These are phyloP conservation scores for Stachybotrys chartarum DNA, from an alignment of 2,329 filamentous ascomycete species.

Conservation along the genomic window DNA sequence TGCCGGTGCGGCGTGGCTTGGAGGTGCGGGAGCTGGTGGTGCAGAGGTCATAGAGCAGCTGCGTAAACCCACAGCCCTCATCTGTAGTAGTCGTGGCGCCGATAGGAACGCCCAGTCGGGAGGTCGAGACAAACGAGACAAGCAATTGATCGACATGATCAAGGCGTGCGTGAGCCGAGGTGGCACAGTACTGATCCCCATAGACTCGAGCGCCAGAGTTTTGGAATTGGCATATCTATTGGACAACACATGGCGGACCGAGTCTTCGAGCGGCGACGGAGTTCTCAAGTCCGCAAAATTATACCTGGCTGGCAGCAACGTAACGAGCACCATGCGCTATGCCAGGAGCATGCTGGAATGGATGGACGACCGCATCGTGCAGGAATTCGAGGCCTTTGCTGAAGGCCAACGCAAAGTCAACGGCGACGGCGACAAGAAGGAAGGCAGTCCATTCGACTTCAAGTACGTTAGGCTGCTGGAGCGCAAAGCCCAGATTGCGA, in stretches of 20 bases:
- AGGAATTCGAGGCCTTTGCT: constrained; percentile 75
- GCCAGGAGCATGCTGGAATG: constrained; percentile 95
- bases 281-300: constrained; percentile 51
- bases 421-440: constrained; percentile 41
- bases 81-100: constrained; percentile 82
- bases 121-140: constrained; percentile 75
- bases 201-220: constrained; percentile 91
- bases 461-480: constrained; percentile 78
- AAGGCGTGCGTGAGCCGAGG: constrained; percentile 70
- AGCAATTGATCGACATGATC: constrained; percentile 76
- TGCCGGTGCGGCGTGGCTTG: constrained; percentile 88
- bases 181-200: constrained; percentile 87
- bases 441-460: constrained; percentile 79
- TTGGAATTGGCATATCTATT: constrained; percentile 87
- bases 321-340: constrained; percentile 82
- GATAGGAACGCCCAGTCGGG: constrained; percentile 63
- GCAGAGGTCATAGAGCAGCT: constrained; percentile 91
- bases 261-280: constrained; percentile 44
- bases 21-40: constrained; percentile 69
- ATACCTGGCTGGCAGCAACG: constrained; percentile 80
- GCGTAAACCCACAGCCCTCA: constrained; percentile 84
- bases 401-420: constrained; percentile 42
- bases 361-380: constrained; percentile 95
- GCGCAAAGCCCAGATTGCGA: constrained; percentile 70
- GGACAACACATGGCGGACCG: constrained; percentile 82